Conservation (phyloP, 2,329 filamentous ascomycete species). For the Arachnopeziza araneosa region DNA sequence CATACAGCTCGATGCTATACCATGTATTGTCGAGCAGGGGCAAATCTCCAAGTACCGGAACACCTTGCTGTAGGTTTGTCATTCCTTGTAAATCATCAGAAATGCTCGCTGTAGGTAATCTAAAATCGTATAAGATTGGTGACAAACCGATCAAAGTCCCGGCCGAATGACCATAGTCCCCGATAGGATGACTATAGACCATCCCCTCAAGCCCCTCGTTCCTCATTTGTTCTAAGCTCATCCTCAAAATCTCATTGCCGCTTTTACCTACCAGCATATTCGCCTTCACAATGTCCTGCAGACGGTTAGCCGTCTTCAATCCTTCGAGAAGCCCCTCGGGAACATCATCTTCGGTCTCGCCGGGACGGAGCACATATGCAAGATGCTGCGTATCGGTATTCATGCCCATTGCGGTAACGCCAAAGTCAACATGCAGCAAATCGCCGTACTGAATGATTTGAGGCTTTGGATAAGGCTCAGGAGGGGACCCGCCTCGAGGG, state of each 20-base stretch:
- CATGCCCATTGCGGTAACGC: constrained; percentile 41
- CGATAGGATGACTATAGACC: constrained; percentile 45
- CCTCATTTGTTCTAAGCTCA: constrained; percentile 36
- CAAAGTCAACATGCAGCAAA: constrained; percentile 45
- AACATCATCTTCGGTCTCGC: constrained; percentile 37
- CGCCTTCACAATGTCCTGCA: constrained; percentile 42
- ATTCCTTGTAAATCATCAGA: constrained; percentile 33
- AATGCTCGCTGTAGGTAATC: background rate
- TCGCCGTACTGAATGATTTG: constrained; percentile 39
- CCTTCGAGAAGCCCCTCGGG: constrained; percentile 39
- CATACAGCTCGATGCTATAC: constrained; percentile 46
- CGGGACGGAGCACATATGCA: constrained; percentile 42
- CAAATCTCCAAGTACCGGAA: constrained; percentile 42
- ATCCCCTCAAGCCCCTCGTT: constrained; percentile 40
- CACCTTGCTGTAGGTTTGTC: constrained; percentile 44
- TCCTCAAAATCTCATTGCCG: constrained; percentile 41
- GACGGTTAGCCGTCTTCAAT: constrained; percentile 39
- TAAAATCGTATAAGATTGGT: background rate
- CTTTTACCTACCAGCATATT: constrained; percentile 41
- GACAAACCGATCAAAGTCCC: constrained; percentile 41
- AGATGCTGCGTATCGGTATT: constrained; percentile 48
- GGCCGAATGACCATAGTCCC: constrained; percentile 46
- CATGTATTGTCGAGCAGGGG: constrained; percentile 41
- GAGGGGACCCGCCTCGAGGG: constrained; percentile 7
- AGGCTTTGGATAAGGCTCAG: background rate